Evolutionary conservation across 2,329 filamentous ascomycete species (phyloP).

Genomic region (Colletotrichum echinochloae): DNA sequence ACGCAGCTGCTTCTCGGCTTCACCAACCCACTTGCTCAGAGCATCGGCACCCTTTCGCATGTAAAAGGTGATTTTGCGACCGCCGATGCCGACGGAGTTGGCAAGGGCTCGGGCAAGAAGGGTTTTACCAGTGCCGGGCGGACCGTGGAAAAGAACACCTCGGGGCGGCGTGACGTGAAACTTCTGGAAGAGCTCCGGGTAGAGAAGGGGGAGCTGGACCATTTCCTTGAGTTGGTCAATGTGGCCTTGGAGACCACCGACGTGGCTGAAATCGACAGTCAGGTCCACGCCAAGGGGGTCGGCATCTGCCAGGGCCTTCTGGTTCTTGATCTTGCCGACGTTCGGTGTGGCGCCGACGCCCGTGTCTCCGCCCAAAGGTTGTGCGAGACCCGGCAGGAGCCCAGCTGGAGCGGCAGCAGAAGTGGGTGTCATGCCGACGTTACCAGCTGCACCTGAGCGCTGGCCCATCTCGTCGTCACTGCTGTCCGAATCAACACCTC

Average conservation of each 20-base stretch:
- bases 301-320: constrained; percentile 90
- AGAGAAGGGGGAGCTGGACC: constrained; percentile 93
- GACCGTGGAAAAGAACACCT: constrained; percentile 95
- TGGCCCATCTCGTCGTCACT: constrained; percentile 91
- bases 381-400: constrained; percentile 55
- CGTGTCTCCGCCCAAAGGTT: constrained; percentile 46
- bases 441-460: constrained; percentile 63
- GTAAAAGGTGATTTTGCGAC: constrained; percentile 97
- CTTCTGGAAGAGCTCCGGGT: constrained; percentile 91
- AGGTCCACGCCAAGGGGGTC: constrained; percentile 94
- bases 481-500: constrained; percentile 91
- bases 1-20: constrained; percentile 94
- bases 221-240: constrained; percentile 99
- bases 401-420: constrained; percentile 60
- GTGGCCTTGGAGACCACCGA: constrained; percentile 91
- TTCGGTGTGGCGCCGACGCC: constrained; percentile 73
- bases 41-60: constrained; percentile 99
- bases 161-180: constrained; percentile 95
- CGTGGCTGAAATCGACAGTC: constrained; percentile 92
- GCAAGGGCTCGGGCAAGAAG: constrained; percentile 93
- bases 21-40: constrained; percentile 98
- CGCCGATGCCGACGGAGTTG: constrained; percentile 88
- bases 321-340: constrained; percentile 93
- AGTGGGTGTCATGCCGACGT: constrained; percentile 72
- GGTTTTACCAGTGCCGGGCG: constrained; percentile 97